phyloP scores from a whole-genome alignment of 78 protist species.

The Polysphondylium violaceum region DNA sequence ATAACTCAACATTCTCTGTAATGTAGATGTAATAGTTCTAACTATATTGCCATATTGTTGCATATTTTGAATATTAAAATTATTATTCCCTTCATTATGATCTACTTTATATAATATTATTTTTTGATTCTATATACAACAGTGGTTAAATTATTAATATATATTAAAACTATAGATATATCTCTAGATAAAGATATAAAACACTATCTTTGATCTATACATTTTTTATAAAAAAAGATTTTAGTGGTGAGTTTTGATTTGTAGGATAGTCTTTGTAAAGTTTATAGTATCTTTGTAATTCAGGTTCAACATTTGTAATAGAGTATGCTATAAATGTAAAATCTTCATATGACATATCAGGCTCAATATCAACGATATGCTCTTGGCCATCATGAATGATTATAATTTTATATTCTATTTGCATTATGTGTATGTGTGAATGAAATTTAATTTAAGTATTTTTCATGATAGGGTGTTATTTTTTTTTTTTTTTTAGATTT shows the following conservation, averaged over 20 bases:
- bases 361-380: conserved; percentile 4
- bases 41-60: neutral
- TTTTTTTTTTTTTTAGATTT: no score
- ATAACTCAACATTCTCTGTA: neutral
- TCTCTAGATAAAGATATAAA: neutral
- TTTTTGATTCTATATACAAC: neutral
- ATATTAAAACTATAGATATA: no score
- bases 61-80: neutral
- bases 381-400: conserved; percentile 10
- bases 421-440: no score
- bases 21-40: neutral
- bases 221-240: conserved; percentile 4
- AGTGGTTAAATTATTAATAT: no score
- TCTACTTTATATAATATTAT: neutral
- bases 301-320: conserved; percentile 11
- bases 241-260: neutral
- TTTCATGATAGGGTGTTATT: no score
- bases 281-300: neutral
- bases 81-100: neutral
- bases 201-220: neutral
- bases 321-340: conserved; percentile 11
- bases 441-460: no score
- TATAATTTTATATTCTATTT: no score
- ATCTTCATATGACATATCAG: conserved; percentile 19
- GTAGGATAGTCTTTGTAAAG: neutral